Conservation (phyloP, 2,329 filamentous ascomycete species). For the Talaromyces verruculosus region DNA sequence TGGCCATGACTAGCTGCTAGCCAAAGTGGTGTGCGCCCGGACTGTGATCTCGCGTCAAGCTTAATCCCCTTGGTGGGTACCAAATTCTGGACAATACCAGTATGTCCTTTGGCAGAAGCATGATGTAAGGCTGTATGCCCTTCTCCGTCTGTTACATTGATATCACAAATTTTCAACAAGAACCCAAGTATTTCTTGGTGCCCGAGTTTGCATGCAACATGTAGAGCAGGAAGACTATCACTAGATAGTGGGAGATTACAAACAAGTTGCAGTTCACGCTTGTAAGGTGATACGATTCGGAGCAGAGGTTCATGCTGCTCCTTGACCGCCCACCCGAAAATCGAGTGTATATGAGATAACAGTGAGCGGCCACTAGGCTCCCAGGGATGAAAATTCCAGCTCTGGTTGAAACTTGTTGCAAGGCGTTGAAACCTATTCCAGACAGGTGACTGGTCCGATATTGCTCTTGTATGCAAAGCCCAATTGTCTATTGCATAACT, state of each 20-base stretch:
- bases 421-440: background rate
- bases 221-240: background rate
- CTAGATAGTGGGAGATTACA: background rate
- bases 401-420: background rate
- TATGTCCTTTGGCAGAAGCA: background rate
- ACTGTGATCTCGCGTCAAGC: background rate
- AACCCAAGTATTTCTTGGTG: background rate
- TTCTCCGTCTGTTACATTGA: background rate
- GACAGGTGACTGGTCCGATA: background rate
- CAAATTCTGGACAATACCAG: background rate
- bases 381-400: background rate
- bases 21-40: background rate
- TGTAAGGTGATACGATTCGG: background rate
- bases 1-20: background rate
- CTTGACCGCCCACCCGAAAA: background rate
- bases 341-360: background rate
- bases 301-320: background rate
- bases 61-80: background rate
- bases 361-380: background rate
- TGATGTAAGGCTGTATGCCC: background rate
- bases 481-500: background rate
- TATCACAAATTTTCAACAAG: background rate
- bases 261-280: background rate
- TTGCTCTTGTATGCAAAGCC: background rate
- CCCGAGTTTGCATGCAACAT: background rate